A percentile compares a stretch with the other conserved stretches of the same genome.
Conservation (phyloP, 352 stramenopile genomes). For the Globisporangium cederbergense region DNA sequence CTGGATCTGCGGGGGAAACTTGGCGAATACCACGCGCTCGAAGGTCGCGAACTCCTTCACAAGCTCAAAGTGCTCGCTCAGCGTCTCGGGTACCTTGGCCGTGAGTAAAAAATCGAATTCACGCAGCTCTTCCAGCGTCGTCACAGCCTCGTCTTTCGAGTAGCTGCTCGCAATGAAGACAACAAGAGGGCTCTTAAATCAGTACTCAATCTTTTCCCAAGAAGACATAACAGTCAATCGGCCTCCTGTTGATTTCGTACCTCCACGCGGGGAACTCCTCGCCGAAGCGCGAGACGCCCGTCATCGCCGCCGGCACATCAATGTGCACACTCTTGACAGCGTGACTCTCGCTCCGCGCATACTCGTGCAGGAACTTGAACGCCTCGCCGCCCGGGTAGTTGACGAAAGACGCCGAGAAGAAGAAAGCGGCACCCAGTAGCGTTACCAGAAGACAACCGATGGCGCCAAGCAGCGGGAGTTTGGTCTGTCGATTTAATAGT, state of each 20-base stretch:
- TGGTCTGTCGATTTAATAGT: constrained; percentile 22
- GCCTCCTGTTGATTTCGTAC: constrained; percentile 17
- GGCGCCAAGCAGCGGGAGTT: constrained; percentile 50
- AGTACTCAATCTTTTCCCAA: not conserved
- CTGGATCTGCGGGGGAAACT: constrained; percentile 39
- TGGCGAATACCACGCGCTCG: constrained; percentile 29
- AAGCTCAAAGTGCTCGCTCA: constrained; percentile 46
- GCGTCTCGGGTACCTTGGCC: constrained; percentile 25
- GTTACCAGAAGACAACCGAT: constrained; percentile 48
- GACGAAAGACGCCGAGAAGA: constrained; percentile 67
- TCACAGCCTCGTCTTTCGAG: constrained; percentile 69
- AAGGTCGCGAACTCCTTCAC: constrained; percentile 50
- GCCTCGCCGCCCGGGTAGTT: constrained; percentile 93
- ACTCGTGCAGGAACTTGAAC: constrained; percentile 55
- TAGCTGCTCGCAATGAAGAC: constrained; percentile 34
- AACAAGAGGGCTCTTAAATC: not conserved
- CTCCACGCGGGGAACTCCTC: constrained; percentile 74
- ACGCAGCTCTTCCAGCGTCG: constrained; percentile 36
- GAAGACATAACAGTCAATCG: not conserved
- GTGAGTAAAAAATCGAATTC: constrained; percentile 71
- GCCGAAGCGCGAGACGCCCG: constrained; percentile 89
- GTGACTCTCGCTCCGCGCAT: constrained; percentile 27
- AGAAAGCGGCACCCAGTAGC: constrained; percentile 39
- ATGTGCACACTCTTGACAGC: constrained; percentile 79
- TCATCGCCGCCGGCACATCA: constrained; percentile 93